Evolutionary conservation across 257 asterid species (phyloP), one percentile per base, ranked within the genome.

Genomic region (Solanum ossicruentum): DNA sequence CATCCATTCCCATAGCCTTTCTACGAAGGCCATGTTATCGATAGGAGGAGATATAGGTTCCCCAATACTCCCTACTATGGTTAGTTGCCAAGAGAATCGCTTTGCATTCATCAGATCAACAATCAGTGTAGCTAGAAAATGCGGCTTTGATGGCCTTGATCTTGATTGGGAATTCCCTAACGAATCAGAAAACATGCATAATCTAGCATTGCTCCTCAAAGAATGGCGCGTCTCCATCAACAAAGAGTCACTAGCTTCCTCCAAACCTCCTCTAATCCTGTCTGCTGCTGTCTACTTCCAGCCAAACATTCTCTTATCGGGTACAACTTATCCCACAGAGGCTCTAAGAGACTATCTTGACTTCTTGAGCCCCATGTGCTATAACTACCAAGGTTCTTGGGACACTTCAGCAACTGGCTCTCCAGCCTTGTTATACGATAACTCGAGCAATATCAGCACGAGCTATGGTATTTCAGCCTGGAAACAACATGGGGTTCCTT

Each of bases 111-210:
- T 92, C 28, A 89, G 86, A 5, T 94, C 97, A 21, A 85, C 95
- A 9, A 87, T 94, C 28, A 15, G 69, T 16, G 82, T 85, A 3
- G 93, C 94, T 8, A 61, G 93, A 60, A 81, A 77, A 4, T 91
- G 86, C 26, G 84, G 79, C 3, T 91, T 93, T 21, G 91, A 91
- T 20, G 93, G 95, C 18, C 90, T 92, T 20, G 97, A 93, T 69
- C 89, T 92, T 52, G 93, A 93, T 83, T 92, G 96, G 96, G 94
- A 91, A 51, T 92, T 81, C 85, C 97, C 93, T 0, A 45, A 20
- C 11, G 79, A 73, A 18, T 58, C 88, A 8, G 66, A 58, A 70
- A 92, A 91, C 58, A 93, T 91, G 94, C 80, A 88, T 51, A 88
- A 93, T 71, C 91, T 91, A 12, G 92, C 89, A 6, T 73, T 85